Base-by-base conservation (phyloP, 2,329 filamentous ascomycete species). In the Rosellinia necatrix region DNA sequence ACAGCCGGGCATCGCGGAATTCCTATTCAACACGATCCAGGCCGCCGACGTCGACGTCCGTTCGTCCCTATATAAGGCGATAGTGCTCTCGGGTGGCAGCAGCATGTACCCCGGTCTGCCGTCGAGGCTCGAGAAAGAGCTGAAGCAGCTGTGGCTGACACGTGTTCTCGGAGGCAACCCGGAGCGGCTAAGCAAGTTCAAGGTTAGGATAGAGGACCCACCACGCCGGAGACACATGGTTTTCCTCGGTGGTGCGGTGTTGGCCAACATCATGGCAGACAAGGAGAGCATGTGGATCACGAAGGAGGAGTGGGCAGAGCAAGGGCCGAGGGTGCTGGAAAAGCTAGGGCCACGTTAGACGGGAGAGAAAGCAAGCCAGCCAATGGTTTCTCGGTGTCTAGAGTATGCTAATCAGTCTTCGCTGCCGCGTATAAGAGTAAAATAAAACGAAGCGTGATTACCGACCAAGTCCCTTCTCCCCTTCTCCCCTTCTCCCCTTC, bases 221-320 rank as follows among this genome's bases (percentile, higher is more conserved):
- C 94, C 94, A 29, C 85, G 94, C 76, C 85, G 94, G 78, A 84
- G 93, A 75, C 94, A 99, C 80, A 97, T 99, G 92, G 94, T 99
- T n/a, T 97, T 99, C 82, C 78, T 99, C 53, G 94, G 94, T 56
- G 94, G 94, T 67, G 94, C 94, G 22, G 94, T 99, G 61, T 80
- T 99, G 68, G 94, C 94, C 67, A 97, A 97, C 73, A 96, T 99
- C 75, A 97, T 99, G 89, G 92, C 94, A 41, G 92, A 97, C 77
- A 97, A 97, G 79, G 91, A 97, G 74, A 90, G 88, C 73, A 97
- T 97, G 94, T 99, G 94, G 94, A 92, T 99, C 70, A 90, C 89
- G 66, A 96, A 96, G 81, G 83, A 90, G 70, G 94, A 99, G 76
- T 99, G 94, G 94, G 84, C 94, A 70, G 94, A 99, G 77, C 89